A percentile compares a stretch with the other conserved stretches of the same genome.
These are phyloP conservation scores for Trichoderma atrobrunneum DNA, from an alignment of 2,329 filamentous ascomycete species.

Conservation along the genomic window DNA sequence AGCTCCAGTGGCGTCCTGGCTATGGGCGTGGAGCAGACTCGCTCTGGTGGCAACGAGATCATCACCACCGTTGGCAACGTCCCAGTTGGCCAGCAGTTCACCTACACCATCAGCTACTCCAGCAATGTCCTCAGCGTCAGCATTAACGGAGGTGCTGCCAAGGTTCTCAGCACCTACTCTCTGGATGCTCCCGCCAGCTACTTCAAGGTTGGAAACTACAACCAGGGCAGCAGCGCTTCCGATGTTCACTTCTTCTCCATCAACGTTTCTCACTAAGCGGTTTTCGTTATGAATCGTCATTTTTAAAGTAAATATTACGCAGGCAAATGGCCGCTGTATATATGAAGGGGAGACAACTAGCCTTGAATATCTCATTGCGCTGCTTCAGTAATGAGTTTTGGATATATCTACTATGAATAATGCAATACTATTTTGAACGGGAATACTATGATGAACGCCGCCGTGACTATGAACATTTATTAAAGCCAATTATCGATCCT, in stretches of 20 bases:
- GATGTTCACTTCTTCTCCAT: constrained; percentile 29
- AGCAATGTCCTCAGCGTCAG: constrained; percentile 33
- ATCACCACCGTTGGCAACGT: constrained; percentile 36
- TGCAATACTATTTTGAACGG: neutral
- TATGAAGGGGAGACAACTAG: neutral
- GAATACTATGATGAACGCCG: neutral
- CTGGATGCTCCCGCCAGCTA: constrained; percentile 34
- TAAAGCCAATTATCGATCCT: neutral
- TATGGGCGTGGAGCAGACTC: constrained; percentile 37
- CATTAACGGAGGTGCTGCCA: constrained; percentile 30
- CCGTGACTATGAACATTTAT: neutral
- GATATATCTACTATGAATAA: neutral
- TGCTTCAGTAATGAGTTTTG: neutral
- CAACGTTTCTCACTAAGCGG: constrained; percentile 29
- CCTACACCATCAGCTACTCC: constrained; percentile 39
- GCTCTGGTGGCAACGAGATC: constrained; percentile 32
- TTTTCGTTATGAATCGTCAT: neutral
- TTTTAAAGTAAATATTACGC: neutral
- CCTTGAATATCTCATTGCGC: neutral
- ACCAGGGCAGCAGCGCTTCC: constrained; percentile 31
- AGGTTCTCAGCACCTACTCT: constrained; percentile 30
- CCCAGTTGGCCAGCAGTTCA: constrained; percentile 35
- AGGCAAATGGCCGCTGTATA: neutral
- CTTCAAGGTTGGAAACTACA: constrained; percentile 41
- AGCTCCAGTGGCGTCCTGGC: constrained; percentile 33